A percentile compares a stretch with the other conserved stretches of the same genome.
Evolutionary conservation across 2,329 filamentous ascomycete species (phyloP).

Genomic region (Colletotrichum liriopes): DNA sequence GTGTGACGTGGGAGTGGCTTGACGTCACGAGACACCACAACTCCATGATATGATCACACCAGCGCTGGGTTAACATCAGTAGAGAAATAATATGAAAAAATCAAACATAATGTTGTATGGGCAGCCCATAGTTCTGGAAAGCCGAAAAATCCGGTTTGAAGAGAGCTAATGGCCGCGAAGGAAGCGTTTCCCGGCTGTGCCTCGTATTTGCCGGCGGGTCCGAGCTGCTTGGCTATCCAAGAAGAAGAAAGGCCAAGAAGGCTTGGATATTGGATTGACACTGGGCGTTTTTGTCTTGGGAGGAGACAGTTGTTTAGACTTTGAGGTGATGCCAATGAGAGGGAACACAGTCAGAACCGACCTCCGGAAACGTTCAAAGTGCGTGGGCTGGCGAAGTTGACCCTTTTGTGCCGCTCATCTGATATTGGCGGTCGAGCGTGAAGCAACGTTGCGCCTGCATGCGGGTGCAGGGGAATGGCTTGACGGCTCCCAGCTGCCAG

Average conservation of each 20-base stretch:
- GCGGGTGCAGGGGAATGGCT: slow-evolving; percentile 20
- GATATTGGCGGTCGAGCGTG: neutral
- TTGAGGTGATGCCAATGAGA: neutral
- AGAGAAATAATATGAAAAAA: too few relatives aligned
- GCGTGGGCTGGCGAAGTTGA: neutral
- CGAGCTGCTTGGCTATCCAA: neutral
- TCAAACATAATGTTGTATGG: too few relatives aligned
- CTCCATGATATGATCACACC: slow-evolving; percentile 2
- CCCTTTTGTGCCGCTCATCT: neutral
- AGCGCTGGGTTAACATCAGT: neutral
- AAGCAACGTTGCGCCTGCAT: slow-evolving; percentile 23
- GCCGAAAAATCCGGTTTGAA: neutral
- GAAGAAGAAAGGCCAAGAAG: neutral
- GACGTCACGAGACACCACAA: slow-evolving; percentile 13
- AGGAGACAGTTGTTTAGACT: neutral
- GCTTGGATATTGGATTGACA: neutral
- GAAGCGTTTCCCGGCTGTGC: slow-evolving; percentile 9
- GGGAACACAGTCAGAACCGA: neutral
- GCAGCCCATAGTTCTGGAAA: neutral
- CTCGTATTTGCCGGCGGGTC: slow-evolving; percentile 22
- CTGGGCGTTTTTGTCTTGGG: neutral
- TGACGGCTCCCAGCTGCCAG: slow-evolving; percentile 31
- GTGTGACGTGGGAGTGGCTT: neutral
- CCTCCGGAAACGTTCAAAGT: neutral
- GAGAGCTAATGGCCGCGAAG: neutral